These are phyloP conservation scores for Amphicarpaea edgeworthii DNA, from an alignment of 306 rosid species.

Conservation along the genomic window DNA sequence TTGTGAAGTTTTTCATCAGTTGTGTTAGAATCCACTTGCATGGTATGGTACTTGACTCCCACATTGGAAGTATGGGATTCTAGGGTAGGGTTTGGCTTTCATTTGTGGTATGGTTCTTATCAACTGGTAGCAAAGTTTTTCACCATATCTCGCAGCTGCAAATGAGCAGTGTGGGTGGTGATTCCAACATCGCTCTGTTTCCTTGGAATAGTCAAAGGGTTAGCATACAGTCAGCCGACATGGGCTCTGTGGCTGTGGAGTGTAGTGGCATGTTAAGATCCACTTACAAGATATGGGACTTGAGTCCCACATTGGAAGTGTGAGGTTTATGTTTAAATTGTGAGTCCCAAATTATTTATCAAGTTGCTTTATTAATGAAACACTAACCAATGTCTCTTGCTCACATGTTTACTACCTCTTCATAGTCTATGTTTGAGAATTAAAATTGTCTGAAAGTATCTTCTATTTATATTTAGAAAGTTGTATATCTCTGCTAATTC, in stretches of 20 bases:
- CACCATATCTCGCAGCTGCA: neutral
- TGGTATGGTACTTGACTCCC: neutral
- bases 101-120: neutral
- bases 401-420: conserved; percentile 1
- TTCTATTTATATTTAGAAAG: neutral
- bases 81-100: neutral
- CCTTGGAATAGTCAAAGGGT: neutral
- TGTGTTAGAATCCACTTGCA: neutral
- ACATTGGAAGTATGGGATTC: neutral
- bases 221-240: neutral
- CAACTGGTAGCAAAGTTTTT: neutral
- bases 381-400: conserved; percentile 10
- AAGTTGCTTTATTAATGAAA: conserved; percentile 5
- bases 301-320: neutral
- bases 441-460: conserved; percentile 1
- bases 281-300: neutral
- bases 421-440: neutral
- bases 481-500: neutral
- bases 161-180: neutral
- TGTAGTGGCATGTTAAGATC: neutral
- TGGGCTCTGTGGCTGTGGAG: neutral
- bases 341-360: neutral
- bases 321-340: neutral
- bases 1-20: neutral
- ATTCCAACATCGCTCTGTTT: neutral